Conservation (phyloP, 179 eudicot species). For the Beta corolliflora region DNA sequence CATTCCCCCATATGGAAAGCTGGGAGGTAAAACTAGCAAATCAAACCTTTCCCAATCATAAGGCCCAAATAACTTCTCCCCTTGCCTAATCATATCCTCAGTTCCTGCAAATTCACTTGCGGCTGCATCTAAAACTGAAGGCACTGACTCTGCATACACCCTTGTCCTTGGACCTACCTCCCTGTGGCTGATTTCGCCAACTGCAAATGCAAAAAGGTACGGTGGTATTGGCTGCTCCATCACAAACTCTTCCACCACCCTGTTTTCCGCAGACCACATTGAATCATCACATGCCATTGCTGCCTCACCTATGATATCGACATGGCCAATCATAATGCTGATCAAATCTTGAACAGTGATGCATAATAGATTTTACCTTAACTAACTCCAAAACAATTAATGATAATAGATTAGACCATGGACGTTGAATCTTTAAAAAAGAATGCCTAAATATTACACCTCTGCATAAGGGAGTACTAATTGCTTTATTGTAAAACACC, state of each 20-base stretch:
- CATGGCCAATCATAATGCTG: neutral
- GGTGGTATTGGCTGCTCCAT: conserved; percentile 98
- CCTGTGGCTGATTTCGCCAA: conserved; percentile 73
- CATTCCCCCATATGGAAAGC: conserved; percentile 98
- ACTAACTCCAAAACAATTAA: neutral
- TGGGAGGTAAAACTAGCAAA: conserved; percentile 89
- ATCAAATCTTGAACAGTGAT: neutral
- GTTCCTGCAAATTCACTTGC: conserved; percentile 88
- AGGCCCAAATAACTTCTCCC: conserved; percentile 83
- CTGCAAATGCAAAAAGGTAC: conserved; percentile 90
- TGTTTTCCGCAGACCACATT: conserved; percentile 79
- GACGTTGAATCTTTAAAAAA: neutral
- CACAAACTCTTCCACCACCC: conserved; percentile 87
- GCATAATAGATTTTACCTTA: neutral
- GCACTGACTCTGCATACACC: conserved; percentile 77
- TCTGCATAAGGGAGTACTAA: too few species aligned
- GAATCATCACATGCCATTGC: conserved; percentile 64
- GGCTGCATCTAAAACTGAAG: conserved; percentile 63
- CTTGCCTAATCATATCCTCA: conserved; percentile 90
- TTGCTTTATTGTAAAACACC: too few species aligned
- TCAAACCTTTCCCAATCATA: conserved; percentile 99
- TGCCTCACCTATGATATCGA: conserved; percentile 50
- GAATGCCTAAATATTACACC: neutral
- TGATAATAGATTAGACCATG: neutral
- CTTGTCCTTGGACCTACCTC: conserved; percentile 96